phyloP scores from a whole-genome alignment of 2,329 filamentous ascomycete species.

The Podosphaera leucotricha region DNA sequence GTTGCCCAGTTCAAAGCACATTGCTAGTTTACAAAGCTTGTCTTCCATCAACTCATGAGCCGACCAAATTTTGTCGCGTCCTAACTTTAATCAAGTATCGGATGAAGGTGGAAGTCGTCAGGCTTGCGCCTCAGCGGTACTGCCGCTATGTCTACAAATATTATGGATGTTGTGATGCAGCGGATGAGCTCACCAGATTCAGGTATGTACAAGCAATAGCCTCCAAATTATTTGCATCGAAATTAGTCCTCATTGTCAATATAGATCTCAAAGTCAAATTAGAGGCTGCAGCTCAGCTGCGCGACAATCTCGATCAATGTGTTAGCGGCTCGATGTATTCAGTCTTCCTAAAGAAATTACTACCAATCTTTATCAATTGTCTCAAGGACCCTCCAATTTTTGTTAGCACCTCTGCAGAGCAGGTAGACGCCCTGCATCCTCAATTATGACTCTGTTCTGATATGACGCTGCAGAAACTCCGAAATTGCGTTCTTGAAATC shows the following conservation, averaged over 20 bases:
- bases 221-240: background rate
- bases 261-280: constrained; percentile 62
- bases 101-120: background rate
- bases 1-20: background rate
- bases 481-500: constrained; percentile 84
- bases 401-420: constrained; percentile 70
- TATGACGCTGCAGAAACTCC: constrained; percentile 39
- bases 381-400: constrained; percentile 74
- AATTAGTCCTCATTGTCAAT: constrained; percentile 4
- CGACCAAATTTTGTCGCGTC: background rate
- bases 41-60: background rate
- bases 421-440: constrained; percentile 29
- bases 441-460: constrained; percentile 1
- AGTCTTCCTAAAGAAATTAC: constrained; percentile 62
- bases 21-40: background rate
- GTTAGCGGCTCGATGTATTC: constrained; percentile 54
- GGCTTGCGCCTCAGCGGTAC: background rate
- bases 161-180: constrained; percentile 39
- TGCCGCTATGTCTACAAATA: constrained; percentile 35
- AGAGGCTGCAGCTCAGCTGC: constrained; percentile 62
- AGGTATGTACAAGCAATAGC: constrained; percentile 6
- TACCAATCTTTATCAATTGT: constrained; percentile 74
- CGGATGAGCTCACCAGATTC: constrained; percentile 22
- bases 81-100: background rate
- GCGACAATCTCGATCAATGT: constrained; percentile 81